Evolutionary conservation across 192 early-diverging fungal genomes (phyloP).

Genomic region (Lobosporangium transversale): DNA sequence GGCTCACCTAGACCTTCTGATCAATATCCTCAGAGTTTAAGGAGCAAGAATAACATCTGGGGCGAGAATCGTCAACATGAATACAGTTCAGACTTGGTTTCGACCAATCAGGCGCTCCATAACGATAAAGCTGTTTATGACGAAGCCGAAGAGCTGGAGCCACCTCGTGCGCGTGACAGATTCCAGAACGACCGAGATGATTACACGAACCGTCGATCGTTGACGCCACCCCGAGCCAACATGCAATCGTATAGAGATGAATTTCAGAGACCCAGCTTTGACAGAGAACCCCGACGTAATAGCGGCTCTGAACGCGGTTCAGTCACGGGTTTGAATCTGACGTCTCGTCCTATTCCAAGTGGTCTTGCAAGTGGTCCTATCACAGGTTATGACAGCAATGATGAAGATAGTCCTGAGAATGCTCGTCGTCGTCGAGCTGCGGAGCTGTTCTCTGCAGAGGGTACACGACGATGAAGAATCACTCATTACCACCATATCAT

Average conservation of each 20-base stretch:
- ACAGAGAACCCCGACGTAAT: constrained; percentile 27
- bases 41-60: constrained; percentile 21
- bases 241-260: constrained; percentile 48
- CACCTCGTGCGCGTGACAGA: constrained; percentile 33
- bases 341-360: not conserved
- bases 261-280: constrained; percentile 32
- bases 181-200: constrained; percentile 34
- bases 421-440: constrained; percentile 41
- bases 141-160: constrained; percentile 36
- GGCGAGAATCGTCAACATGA: constrained; percentile 16
- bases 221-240: constrained; percentile 47
- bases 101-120: constrained; percentile 22
- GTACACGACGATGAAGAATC: constrained; percentile 15
- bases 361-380: constrained; percentile 4
- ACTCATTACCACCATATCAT: not conserved
- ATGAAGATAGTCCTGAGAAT: constrained; percentile 37
- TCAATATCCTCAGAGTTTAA: constrained; percentile 25
- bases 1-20: constrained; percentile 30
- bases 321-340: constrained; percentile 8
- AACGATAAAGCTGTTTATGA: constrained; percentile 45
- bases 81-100: constrained; percentile 23
- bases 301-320: constrained; percentile 32
- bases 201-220: constrained; percentile 25
- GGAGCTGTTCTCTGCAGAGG: constrained; percentile 42
- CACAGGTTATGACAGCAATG: constrained; percentile 29